These are phyloP conservation scores for Galeopsis tetrahit DNA, from an alignment of 257 asterid species.

Conservation along the genomic window DNA sequence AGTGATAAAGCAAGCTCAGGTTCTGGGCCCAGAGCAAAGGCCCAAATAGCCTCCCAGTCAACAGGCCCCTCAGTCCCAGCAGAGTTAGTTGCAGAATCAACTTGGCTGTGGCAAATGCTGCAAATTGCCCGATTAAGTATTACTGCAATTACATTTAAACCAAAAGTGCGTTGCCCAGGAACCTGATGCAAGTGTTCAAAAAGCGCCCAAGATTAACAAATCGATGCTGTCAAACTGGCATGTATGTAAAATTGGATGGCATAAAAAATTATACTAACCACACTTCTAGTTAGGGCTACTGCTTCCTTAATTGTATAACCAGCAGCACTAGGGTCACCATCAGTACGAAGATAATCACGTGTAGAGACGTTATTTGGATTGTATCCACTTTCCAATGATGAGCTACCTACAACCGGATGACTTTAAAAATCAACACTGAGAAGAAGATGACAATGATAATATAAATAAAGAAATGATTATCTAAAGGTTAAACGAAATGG, in stretches of 20 bases:
- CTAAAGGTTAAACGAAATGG: neutral
- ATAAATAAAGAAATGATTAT: neutral
- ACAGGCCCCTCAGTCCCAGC: constrained; percentile 40
- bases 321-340: constrained; percentile 96
- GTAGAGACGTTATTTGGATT: constrained; percentile 61
- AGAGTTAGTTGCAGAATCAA: constrained; percentile 42
- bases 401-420: constrained; percentile 46
- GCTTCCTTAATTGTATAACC: constrained; percentile 96
- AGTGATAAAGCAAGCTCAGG: constrained; percentile 92
- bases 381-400: constrained; percentile 47
- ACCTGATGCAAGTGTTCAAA: constrained; percentile 53
- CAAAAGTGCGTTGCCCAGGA: constrained; percentile 91
- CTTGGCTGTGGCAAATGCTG: constrained; percentile 47
- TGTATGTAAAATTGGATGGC: constrained; percentile 12
- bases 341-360: constrained; percentile 92
- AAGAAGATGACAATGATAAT: neutral
- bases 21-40: constrained; percentile 95
- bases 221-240: constrained; percentile 26
- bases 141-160: constrained; percentile 74
- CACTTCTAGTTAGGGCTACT: constrained; percentile 80
- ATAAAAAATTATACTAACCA: constrained; percentile 58
- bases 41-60: constrained; percentile 99
- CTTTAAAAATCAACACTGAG: constrained; percentile 32
- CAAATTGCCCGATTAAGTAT: constrained; percentile 66
- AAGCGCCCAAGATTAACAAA: constrained; percentile 38